Conservation (phyloP, 1,284 basidiomycete genomes). For the Puccinia triticina region DNA sequence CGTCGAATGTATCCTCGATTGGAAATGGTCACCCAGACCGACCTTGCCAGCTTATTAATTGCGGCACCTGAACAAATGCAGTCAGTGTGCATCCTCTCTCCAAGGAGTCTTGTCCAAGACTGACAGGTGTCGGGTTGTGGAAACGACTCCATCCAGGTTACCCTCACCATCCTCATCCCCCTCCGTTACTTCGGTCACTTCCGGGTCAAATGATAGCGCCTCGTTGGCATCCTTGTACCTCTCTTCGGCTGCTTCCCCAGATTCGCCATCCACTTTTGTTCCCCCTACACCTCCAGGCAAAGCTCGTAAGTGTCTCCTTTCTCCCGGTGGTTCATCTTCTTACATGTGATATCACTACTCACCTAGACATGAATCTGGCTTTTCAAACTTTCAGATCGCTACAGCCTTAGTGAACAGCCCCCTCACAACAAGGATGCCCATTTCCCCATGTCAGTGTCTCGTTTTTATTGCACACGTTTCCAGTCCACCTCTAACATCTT, state of each 20-base stretch:
- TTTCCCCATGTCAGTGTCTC: constrained; percentile 47
- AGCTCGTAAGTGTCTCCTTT: constrained; percentile 40
- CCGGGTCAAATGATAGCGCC: background rate
- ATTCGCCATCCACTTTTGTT: constrained; percentile 2
- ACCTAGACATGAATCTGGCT: background rate
- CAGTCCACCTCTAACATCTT: background rate
- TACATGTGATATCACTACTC: background rate
- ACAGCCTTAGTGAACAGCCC: constrained; percentile 28
- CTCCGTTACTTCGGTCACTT: background rate
- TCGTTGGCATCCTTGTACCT: constrained; percentile 34
- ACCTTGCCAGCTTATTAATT: constrained; percentile 46
- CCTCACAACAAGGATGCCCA: constrained; percentile 45
- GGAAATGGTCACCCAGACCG: constrained; percentile 40
- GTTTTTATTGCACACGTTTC: background rate
- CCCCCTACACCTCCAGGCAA: constrained; percentile 47
- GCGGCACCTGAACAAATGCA: constrained; percentile 34
- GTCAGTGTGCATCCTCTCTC: background rate
- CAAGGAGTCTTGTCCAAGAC: too few species aligned
- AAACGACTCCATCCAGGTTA: constrained; percentile 1
- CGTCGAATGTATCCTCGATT: constrained; percentile 47
- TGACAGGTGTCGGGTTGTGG: background rate
- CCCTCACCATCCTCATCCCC: constrained; percentile 22
- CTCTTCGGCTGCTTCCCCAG: background rate
- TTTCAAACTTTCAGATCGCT: constrained; percentile 31
- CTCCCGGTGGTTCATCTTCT: background rate